Percentiles rank a stretch among this genome's conserved stretches.
Evolutionary conservation across 2,329 filamentous ascomycete species (phyloP).

Genomic region (Pleurostoma richardsiae): DNA sequence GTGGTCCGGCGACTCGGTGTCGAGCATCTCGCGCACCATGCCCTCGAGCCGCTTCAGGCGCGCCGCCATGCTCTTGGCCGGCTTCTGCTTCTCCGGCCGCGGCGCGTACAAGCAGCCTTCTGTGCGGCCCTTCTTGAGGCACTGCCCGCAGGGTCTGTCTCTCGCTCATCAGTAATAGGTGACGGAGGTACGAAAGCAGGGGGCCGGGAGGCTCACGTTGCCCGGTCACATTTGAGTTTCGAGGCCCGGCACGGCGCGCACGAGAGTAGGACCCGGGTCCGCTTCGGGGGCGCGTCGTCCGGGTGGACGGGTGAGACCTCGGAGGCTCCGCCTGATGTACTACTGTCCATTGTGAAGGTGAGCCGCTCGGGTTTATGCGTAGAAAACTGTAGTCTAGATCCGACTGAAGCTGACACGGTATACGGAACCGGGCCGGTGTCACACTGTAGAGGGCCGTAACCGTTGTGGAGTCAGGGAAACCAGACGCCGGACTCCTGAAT

Average conservation of each 20-base stretch:
- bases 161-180: too few species aligned
- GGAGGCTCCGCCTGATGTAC: too few species aligned
- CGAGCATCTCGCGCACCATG: constrained; percentile 53
- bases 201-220: constrained; percentile 12
- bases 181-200: too few species aligned
- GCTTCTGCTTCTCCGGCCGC: constrained; percentile 32
- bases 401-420: too few species aligned
- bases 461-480: too few species aligned
- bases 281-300: constrained; percentile 23
- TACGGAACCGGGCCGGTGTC: too few species aligned
- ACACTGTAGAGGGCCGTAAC: too few species aligned
- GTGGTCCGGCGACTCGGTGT: constrained; percentile 18
- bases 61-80: constrained; percentile 46
- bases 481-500: too few species aligned
- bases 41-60: constrained; percentile 50
- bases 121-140: constrained; percentile 40
- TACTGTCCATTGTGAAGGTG: too few species aligned
- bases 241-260: constrained; percentile 47
- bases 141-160: constrained; percentile 42
- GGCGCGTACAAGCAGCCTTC: constrained; percentile 45
- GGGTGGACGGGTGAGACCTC: too few species aligned
- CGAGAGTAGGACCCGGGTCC: constrained; percentile 44
- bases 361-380: too few species aligned
- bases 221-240: constrained; percentile 53
- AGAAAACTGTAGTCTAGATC: too few species aligned